Evolutionary conservation across 1,284 basidiomycete species (phyloP).

Genomic region (Pseudomicrostroma phylloplanum): DNA sequence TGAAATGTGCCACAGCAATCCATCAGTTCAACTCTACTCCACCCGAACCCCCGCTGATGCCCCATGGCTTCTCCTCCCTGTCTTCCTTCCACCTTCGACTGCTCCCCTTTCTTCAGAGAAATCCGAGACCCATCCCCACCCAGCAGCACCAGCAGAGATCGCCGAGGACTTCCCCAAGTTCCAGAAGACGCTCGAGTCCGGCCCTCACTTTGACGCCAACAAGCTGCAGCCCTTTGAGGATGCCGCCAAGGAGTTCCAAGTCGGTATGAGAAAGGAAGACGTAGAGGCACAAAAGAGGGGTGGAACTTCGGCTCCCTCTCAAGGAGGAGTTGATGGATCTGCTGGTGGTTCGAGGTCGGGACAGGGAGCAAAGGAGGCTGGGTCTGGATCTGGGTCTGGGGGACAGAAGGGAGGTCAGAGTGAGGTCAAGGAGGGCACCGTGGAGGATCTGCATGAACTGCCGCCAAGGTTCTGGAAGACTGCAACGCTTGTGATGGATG

Average conservation of each 20-base stretch:
- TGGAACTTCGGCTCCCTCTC: constrained; percentile 11
- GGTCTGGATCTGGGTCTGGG: neutral
- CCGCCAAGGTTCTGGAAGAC: constrained; percentile 47
- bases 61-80: neutral
- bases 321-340: neutral
- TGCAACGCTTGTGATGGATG: constrained; percentile 24
- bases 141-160: constrained; percentile 39
- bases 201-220: constrained; percentile 46
- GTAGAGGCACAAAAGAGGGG: constrained; percentile 10
- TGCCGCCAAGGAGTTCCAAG: constrained; percentile 13
- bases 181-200: constrained; percentile 34
- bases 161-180: constrained; percentile 37
- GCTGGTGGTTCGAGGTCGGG: neutral
- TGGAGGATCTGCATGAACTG: constrained; percentile 24
- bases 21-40: neutral
- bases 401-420: neutral
- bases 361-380: neutral
- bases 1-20: too few species aligned
- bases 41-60: neutral
- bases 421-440: constrained; percentile 1
- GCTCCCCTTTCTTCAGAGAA: constrained; percentile 14
- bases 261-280: constrained; percentile 21
- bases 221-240: constrained; percentile 25
- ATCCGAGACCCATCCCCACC: constrained; percentile 42
- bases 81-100: neutral